Evolutionary conservation across 1,284 basidiomycete species (phyloP).

Genomic region (Puccinia sorghi): DNA sequence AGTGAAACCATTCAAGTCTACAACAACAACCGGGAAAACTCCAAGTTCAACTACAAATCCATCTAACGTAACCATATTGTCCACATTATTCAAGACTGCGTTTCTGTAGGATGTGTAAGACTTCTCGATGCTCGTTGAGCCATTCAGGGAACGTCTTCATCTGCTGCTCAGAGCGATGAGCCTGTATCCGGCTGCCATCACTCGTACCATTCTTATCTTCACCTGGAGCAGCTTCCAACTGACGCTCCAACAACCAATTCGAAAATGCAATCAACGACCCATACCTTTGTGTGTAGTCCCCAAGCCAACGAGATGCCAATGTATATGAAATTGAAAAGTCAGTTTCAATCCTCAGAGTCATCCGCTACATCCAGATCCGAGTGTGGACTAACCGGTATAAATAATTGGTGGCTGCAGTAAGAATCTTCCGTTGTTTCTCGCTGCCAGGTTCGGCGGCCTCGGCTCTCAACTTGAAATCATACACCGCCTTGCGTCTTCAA

Average conservation of each 20-base stretch:
- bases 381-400: constrained; percentile 67
- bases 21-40: neutral
- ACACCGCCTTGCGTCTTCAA: constrained; percentile 24
- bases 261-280: constrained; percentile 91
- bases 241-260: constrained; percentile 83
- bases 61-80: neutral
- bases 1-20: neutral
- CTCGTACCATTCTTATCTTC: constrained; percentile 54
- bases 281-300: constrained; percentile 65
- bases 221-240: constrained; percentile 6
- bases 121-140: constrained; percentile 79
- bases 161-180: neutral
- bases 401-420: constrained; percentile 75
- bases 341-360: neutral
- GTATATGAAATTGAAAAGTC: neutral
- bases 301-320: neutral
- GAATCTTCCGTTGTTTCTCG: constrained; percentile 68
- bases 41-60: neutral
- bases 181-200: neutral
- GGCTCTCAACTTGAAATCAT: constrained; percentile 77
- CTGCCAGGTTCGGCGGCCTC: constrained; percentile 78
- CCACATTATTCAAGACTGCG: constrained; percentile 41
- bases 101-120: constrained; percentile 68
- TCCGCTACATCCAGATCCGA: constrained; percentile 53
- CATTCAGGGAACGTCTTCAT: constrained; percentile 70